Base-by-base conservation (phyloP, 192 early-diverging fungal species). In the Phycomyces blakesleeanus region DNA sequence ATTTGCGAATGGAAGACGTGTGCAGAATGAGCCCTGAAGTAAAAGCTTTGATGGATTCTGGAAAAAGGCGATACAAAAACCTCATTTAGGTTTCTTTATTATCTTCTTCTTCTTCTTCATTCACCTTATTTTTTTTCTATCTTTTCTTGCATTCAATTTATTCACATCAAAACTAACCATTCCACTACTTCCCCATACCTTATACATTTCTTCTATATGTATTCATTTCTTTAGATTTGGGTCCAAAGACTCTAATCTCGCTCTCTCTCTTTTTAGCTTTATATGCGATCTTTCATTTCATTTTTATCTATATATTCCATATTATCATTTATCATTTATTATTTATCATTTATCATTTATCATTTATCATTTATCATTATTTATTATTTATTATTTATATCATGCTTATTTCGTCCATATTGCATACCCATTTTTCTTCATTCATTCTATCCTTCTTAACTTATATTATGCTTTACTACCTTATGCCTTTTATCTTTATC, bases 1-100 rank as follows among this genome's bases (percentile, higher is more conserved):
- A 92, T 56, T 77, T 83, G 29, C 78, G 80, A 50, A 24, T 62
- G 29, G 70, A 66, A 44, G 70, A 72, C 9, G 42, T 49, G 12
- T 72, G 70, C 27, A 39, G 70, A 8, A 15, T 40, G 10, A 62
- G 59, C 44, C 70, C 70, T 22, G 27, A 66, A 26, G 64, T 72
- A 16, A 63, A 66, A 40, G 59, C 60, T 5, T 55, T 72, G 64
- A 72, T 66, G n/a, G 42, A 20, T 49, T 41, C 56, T 51, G 57
- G 57, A 2, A 47, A 66, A 14, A 55, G 64, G 2, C 55, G 64
- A 10, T 66, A 59, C 42, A 55, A 51, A 39, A 57, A 66, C 22
- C 49, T 61, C 12, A 34, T 34, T 34, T 34, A 34, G 7, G n/a
- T n/a, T n/a, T n/a, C n/a, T n/a, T n/a, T n/a, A n/a, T n/a, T n/a